These are phyloP conservation scores for Cryptomeria japonica DNA, from an alignment of 75 land plant species.

Conservation along the genomic window DNA sequence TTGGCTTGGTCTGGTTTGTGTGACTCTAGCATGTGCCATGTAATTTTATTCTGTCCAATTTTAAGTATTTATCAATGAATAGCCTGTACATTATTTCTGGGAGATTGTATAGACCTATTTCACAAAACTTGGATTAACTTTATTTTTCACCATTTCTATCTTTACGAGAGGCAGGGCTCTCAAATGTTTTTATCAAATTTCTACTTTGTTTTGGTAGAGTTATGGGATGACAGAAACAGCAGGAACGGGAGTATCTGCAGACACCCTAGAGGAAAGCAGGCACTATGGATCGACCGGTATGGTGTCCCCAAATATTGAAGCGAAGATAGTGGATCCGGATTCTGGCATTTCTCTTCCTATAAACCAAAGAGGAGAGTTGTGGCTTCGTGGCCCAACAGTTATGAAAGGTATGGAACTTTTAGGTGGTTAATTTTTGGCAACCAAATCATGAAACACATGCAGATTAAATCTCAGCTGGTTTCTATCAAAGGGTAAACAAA, in stretches of 20 bases:
- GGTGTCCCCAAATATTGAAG: constrained; percentile 49
- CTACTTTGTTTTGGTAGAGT: constrained; percentile 17
- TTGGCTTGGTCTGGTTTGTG: too few species aligned
- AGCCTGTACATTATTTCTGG: too few species aligned
- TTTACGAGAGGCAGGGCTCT: neutral
- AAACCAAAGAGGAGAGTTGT: constrained; percentile 60
- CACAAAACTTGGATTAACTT: too few species aligned
- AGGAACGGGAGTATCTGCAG: constrained; percentile 27
- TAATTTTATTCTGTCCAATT: too few species aligned
- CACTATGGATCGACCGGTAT: constrained; percentile 50
- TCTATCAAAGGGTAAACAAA: too few species aligned
- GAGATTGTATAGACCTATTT: too few species aligned
- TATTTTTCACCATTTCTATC: too few species aligned
- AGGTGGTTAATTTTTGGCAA: neutral
- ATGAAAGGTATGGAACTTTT: constrained; percentile 59
- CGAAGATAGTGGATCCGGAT: constrained; percentile 64
- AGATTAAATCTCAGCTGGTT: too few species aligned
- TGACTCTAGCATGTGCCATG: too few species aligned
- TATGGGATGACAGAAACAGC: constrained; percentile 79
- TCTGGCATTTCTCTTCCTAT: constrained; percentile 57
- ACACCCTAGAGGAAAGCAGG: constrained; percentile 40
- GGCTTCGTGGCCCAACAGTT: constrained; percentile 63
- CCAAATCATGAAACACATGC: too few species aligned
- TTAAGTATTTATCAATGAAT: too few species aligned
- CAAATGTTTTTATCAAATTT: neutral